These are phyloP conservation scores for Coprinopsis sp. DNA, from an alignment of 768 basidiomycete species.

Conservation along the genomic window DNA sequence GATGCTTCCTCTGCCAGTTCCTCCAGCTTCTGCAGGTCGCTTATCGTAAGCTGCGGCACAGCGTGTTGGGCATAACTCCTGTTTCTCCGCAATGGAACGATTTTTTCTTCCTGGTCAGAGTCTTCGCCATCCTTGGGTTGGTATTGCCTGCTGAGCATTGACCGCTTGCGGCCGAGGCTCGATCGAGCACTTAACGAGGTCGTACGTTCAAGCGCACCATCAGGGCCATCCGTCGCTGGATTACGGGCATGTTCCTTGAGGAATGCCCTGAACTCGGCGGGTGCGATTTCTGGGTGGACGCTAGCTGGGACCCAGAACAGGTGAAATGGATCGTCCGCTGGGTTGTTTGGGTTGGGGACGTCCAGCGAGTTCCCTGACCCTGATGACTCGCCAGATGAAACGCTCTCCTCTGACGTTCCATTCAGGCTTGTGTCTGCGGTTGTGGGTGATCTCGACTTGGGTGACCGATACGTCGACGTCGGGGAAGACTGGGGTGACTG, in stretches of 20 bases:
- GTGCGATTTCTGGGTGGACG: slow-evolving; percentile 96
- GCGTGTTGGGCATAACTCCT: slow-evolving; percentile 59
- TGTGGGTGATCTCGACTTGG: slow-evolving; percentile 20
- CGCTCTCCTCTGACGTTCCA: slow-evolving; percentile 28
- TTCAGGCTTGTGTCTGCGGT: slow-evolving; percentile 41
- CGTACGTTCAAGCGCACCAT: slow-evolving; percentile 15
- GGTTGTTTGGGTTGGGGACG: slow-evolving; percentile 28
- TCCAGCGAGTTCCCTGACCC: slow-evolving; percentile 17
- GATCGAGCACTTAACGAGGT: slow-evolving; percentile 37
- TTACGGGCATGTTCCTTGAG: slow-evolving; percentile 86
- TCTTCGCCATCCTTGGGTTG: slow-evolving; percentile 75
- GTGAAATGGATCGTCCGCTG: slow-evolving; percentile 75
- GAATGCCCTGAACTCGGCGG: slow-evolving; percentile 91
- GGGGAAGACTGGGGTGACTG: slow-evolving; percentile 58
- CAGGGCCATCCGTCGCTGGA: slow-evolving; percentile 47
- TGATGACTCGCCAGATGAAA: slow-evolving; percentile 16
- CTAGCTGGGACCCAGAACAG: slow-evolving; percentile 99
- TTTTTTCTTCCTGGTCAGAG: slow-evolving; percentile 54
- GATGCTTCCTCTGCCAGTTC: slow-evolving; percentile 89
- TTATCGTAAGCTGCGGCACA: slow-evolving; percentile 86
- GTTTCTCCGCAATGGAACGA: slow-evolving; percentile 66
- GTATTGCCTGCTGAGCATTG: slow-evolving; percentile 94
- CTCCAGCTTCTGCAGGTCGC: slow-evolving; percentile 92
- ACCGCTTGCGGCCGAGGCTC: slow-evolving; percentile 76
- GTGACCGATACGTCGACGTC: slow-evolving; percentile 45